A percentile compares a stretch with the other conserved stretches of the same genome.
Evolutionary conservation across 2,329 filamentous ascomycete genomes (phyloP).

Genomic region (Sporothrix pallida): DNA sequence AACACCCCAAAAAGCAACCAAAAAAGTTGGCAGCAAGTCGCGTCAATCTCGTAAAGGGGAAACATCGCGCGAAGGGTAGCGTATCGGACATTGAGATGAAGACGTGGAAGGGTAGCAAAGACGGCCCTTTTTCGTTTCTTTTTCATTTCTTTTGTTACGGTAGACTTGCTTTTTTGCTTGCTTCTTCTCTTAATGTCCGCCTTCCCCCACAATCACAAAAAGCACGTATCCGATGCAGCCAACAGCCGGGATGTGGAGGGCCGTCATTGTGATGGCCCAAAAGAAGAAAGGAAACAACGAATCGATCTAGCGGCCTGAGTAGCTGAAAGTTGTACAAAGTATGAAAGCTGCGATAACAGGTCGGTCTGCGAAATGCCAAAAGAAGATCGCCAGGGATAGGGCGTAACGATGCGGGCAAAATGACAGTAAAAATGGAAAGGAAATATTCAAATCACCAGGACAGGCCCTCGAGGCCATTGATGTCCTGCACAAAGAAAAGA

Average conservation of each 20-base stretch:
- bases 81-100: not conserved
- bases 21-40: slow-evolving; percentile 14
- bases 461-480: not conserved
- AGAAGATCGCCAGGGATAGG: not conserved
- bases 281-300: not conserved
- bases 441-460: not conserved
- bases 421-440: not conserved
- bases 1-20: too few relatives aligned
- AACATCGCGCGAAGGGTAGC: not conserved
- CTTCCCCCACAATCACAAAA: not conserved
- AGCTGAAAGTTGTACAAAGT: not conserved
- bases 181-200: not conserved
- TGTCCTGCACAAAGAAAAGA: not conserved
- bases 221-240: not conserved
- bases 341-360: not conserved
- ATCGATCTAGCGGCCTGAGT: not conserved
- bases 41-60: slow-evolving; percentile 11
- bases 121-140: not conserved
- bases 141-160: not conserved
- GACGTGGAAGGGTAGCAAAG: not conserved
- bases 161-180: not conserved
- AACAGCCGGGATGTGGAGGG: not conserved
- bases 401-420: slow-evolving; percentile 5
- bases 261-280: not conserved
- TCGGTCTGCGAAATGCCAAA: not conserved